A percentile compares a stretch with the other conserved stretches of the same genome.
These are phyloP conservation scores for Tricholoma terreum DNA, from an alignment of 768 basidiomycete species.

Conservation along the genomic window DNA sequence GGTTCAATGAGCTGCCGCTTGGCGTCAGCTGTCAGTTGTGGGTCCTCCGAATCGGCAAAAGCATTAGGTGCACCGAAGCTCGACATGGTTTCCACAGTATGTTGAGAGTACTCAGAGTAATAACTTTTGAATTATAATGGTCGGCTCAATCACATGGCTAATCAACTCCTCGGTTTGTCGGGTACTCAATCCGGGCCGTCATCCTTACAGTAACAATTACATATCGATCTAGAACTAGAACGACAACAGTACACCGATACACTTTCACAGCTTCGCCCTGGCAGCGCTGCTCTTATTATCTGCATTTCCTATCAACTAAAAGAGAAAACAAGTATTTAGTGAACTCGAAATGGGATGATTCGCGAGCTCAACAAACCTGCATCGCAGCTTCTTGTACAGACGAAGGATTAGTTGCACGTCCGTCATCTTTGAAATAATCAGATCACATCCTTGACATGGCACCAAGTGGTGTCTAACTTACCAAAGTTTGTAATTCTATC, in stretches of 20 bases:
- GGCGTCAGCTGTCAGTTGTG: slow-evolving; percentile 75
- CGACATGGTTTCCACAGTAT: slow-evolving; percentile 22
- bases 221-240: neutral
- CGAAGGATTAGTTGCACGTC: slow-evolving; percentile 77
- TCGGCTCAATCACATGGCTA: slow-evolving; percentile 29
- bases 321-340: neutral
- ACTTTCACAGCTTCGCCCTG: slow-evolving; percentile 52
- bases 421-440: slow-evolving; percentile 52
- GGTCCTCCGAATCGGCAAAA: slow-evolving; percentile 78
- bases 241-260: neutral
- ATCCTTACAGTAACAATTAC: neutral
- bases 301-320: slow-evolving; percentile 48
- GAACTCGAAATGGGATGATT: too few species aligned
- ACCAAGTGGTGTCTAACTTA: slow-evolving; percentile 31
- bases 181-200: neutral
- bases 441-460: neutral
- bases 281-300: slow-evolving; percentile 40
- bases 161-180: too few species aligned
- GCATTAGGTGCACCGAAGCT: slow-evolving; percentile 43
- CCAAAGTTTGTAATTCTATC: slow-evolving; percentile 79
- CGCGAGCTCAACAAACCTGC: slow-evolving; percentile 45
- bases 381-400: slow-evolving; percentile 74
- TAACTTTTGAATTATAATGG: neutral
- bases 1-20: slow-evolving; percentile 60
- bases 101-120: too few species aligned